Conservation (phyloP, 805 yeast species). For the Ogataea allantospora region DNA sequence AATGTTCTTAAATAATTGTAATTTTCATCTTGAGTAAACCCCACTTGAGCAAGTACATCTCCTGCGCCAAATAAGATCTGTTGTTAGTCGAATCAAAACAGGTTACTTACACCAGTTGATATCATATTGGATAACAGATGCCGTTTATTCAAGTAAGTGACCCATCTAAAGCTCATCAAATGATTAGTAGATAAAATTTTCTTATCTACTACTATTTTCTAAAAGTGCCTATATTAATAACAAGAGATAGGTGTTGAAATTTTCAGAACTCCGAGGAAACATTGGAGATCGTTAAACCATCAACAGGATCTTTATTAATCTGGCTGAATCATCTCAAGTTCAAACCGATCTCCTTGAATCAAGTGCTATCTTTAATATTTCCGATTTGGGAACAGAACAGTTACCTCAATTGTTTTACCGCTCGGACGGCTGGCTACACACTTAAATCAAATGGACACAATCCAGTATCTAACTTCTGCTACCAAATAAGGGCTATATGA, state of each 20-base stretch:
- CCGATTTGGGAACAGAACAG: constrained; percentile 17
- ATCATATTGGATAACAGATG: constrained; percentile 39
- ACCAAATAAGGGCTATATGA: no score
- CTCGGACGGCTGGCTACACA: not conserved
- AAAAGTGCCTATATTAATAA: constrained; percentile 1
- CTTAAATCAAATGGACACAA: not conserved
- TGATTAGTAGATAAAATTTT: not conserved
- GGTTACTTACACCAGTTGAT: constrained; percentile 42
- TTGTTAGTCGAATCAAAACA: not conserved
- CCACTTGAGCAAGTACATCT: constrained; percentile 66
- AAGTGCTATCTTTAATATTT: constrained; percentile 20
- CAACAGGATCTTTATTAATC: no score
- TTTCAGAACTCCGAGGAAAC: not conserved
- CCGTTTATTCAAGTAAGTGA: not conserved
- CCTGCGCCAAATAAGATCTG: constrained; percentile 60
- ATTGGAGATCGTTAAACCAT: no score
- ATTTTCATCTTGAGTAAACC: constrained; percentile 36
- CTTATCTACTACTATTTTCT: constrained; percentile 2
- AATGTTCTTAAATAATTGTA: constrained; percentile 57
- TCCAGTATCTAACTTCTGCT: not conserved
- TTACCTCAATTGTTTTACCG: not conserved
- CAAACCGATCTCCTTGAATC: not conserved
- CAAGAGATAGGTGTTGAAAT: not conserved
- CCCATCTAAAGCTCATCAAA: constrained; percentile 2
- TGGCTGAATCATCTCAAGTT: not conserved